A percentile compares a stretch with the other conserved stretches of the same genome.
These are phyloP conservation scores for Phialophora macrospora DNA, from an alignment of 2,329 filamentous ascomycete genomes.

Conservation along the genomic window DNA sequence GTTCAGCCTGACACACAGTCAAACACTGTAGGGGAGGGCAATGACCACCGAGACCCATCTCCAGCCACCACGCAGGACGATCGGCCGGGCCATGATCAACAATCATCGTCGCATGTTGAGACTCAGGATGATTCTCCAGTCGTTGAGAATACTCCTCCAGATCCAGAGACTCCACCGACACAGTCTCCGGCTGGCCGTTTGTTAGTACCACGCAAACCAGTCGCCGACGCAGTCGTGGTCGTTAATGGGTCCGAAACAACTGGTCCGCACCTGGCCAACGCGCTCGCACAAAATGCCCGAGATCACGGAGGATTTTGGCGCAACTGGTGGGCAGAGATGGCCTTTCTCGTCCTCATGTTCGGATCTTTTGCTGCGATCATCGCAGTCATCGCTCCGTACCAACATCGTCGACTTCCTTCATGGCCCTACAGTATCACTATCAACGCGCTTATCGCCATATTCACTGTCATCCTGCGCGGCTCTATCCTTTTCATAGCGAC, in stretches of 20 bases:
- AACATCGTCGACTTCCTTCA: constrained; percentile 7
- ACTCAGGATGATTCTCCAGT: neutral
- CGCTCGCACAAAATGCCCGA: neutral
- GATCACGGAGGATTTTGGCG: constrained; percentile 4
- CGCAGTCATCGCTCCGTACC: constrained; percentile 7
- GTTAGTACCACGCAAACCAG: neutral
- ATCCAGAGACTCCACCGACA: neutral
- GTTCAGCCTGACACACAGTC: neutral
- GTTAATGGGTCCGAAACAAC: neutral
- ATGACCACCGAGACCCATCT: neutral
- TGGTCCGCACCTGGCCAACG: neutral
- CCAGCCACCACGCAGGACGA: neutral
- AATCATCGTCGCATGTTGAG: neutral
- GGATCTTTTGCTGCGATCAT: constrained; percentile 14
- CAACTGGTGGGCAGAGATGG: constrained; percentile 1
- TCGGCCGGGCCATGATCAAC: neutral
- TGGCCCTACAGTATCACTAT: constrained; percentile 18
- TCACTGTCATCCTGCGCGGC: constrained; percentile 9
- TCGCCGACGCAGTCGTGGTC: neutral
- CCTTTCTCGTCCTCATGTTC: constrained; percentile 6
- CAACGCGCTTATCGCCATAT: constrained; percentile 15
- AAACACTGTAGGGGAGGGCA: neutral
- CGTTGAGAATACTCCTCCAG: neutral
- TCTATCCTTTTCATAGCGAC: constrained; percentile 8
- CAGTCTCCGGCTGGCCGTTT: neutral